Evolutionary conservation across 169 alveolate genomes (phyloP).

Genomic region (Plasmodium vivax): DNA sequence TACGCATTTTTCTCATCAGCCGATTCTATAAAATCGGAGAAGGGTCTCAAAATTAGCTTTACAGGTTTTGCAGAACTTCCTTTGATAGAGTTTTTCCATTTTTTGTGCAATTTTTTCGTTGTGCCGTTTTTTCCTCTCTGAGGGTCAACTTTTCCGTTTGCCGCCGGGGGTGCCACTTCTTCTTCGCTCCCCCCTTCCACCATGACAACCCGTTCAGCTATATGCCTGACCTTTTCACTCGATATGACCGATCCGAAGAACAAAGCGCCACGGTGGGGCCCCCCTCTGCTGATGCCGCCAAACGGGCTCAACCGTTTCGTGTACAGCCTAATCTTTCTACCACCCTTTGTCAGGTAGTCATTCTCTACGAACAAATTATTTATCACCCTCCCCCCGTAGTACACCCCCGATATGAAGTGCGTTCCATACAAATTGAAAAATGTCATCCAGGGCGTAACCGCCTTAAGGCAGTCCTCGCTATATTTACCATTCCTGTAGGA

Average conservation of each 20-base stretch:
- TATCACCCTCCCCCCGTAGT: slow-evolving; percentile 88
- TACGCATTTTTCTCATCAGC: slow-evolving; percentile 44
- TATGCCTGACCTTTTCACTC: slow-evolving; percentile 26
- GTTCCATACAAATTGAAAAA: slow-evolving; percentile 88
- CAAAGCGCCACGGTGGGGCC: not conserved
- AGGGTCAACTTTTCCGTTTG: not conserved
- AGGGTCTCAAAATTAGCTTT: slow-evolving; percentile 50
- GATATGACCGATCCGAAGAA: slow-evolving; percentile 52
- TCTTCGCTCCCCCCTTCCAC: slow-evolving; percentile 37
- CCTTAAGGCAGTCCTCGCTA: slow-evolving; percentile 76
- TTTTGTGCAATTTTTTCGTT: not conserved
- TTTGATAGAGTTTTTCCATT: slow-evolving; percentile 57
- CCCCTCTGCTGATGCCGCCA: not conserved
- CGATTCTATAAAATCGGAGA: slow-evolving; percentile 56
- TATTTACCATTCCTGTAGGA: slow-evolving; percentile 76
- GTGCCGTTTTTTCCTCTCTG: not conserved
- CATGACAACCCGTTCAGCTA: slow-evolving; percentile 24
- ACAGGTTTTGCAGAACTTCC: slow-evolving; percentile 62
- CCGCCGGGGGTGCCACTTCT: not conserved
- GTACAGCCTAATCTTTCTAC: slow-evolving; percentile 2
- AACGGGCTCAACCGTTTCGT: slow-evolving; percentile 49
- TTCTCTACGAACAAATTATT: slow-evolving; percentile 81
- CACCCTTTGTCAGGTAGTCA: slow-evolving; percentile 5
- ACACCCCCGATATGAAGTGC: slow-evolving; percentile 83
- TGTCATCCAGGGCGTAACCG: slow-evolving; percentile 86